Base-by-base conservation (phyloP, 2,329 filamentous ascomycete species). In the Aspergillus sp. region DNA sequence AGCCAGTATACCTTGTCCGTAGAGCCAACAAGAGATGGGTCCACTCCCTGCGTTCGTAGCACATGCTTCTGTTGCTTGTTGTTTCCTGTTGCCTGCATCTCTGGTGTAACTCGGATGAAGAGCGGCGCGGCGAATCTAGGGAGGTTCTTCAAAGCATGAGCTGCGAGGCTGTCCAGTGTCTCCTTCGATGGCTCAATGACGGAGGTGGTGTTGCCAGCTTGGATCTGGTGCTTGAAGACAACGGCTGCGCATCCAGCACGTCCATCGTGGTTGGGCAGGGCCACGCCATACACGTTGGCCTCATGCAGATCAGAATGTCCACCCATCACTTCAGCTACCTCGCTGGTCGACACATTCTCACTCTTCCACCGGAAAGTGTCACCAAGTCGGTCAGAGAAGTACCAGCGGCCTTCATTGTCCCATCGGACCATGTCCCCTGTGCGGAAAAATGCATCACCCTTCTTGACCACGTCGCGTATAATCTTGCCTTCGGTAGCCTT, bases 31-130 rank as follows among this genome's bases (percentile, higher is more conserved):
- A 56, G 52, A 4, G 58, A 65, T 0, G 85, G 86, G 56, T 88
- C 79, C 0, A 91, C 86, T 1, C 90, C 89, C 49, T 90, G 78
- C 2, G 75, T 72, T n/a, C 88, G 74, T 50, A 95, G 63, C 0
- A 72, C 67, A 50, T 85, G 80, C 67, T 95, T 95, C 68, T 90
- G 85, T 70, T 94, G 87, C 74, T 95, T 95, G 58, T 89, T 86
- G 38, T 89, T 95, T 0, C 89, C 88, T 5, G 90, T 95, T 1
- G 81, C 75, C 57, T 85, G 80, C 52, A 81, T 75, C 27, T 77
- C 75, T 27, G 69, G 72, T 6, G 83, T 76, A 5, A 90, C 66
- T 9, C 90, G 76, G 38, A 95, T 62, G 67, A 95, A 95, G 1
- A 93, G 56, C 0, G 90, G 90, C 5, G 83, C 77, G 0, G 89